These are phyloP conservation scores for Omphalotus guepiniiformis DNA, from an alignment of 768 basidiomycete species.

Conservation along the genomic window DNA sequence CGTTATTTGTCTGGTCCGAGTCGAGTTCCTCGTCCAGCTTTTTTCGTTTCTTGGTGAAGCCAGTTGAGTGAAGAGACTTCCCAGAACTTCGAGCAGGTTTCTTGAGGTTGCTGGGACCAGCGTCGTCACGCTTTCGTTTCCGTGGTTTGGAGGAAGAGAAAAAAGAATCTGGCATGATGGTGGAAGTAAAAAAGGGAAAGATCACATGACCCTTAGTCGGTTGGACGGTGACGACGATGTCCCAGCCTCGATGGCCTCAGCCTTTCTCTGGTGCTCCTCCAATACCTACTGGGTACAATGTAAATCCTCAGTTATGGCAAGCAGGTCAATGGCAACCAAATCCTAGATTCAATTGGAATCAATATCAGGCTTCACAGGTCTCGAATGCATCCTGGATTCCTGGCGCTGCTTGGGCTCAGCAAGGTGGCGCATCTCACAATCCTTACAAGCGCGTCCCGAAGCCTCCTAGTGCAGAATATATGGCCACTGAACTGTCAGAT, in stretches of 20 bases:
- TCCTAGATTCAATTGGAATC: constrained; percentile 29
- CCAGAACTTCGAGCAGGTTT: constrained; percentile 20
- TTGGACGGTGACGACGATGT: too few relatives aligned
- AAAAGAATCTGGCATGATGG: constrained; percentile 90
- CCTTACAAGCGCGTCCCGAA: constrained; percentile 65
- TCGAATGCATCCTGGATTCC: constrained; percentile 33
- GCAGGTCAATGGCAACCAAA: constrained; percentile 51
- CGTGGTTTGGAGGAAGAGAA: constrained; percentile 58
- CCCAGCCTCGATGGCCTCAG: background rate
- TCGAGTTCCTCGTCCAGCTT: constrained; percentile 57
- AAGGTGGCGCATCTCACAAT: constrained; percentile 32
- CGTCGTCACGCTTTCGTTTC: constrained; percentile 56
- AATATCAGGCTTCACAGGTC: constrained; percentile 17
- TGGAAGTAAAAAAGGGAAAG: too few relatives aligned
- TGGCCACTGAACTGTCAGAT: constrained; percentile 49
- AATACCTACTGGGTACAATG: constrained; percentile 40
- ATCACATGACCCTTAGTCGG: too few relatives aligned
- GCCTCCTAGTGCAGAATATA: constrained; percentile 62
- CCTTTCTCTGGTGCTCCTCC: constrained; percentile 40
- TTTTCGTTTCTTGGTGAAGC: constrained; percentile 9
- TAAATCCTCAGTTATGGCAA: constrained; percentile 48
- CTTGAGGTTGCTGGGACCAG: constrained; percentile 25
- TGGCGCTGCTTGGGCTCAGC: constrained; percentile 35
- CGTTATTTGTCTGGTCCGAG: constrained; percentile 57
- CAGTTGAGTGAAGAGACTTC: constrained; percentile 7